Evolutionary conservation across 345 rosid species (phyloP).

Genomic region (Garcia nutans): DNA sequence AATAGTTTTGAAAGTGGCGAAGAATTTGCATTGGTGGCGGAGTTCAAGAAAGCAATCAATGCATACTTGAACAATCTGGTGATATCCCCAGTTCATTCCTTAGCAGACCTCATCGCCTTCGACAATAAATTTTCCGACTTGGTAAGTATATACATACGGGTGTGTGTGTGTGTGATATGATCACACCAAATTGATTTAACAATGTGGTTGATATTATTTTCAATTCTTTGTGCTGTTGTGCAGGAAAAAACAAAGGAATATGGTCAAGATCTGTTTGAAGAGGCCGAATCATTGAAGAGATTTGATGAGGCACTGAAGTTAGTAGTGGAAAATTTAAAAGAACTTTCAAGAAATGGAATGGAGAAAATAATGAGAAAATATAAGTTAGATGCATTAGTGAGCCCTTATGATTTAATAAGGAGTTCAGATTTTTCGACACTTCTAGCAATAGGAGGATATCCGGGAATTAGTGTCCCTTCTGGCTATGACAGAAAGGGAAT

Average conservation of each 20-base stretch:
- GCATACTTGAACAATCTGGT: constrained; percentile 43
- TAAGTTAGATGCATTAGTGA: constrained; percentile 55
- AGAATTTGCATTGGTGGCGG: constrained; percentile 36
- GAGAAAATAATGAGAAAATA: constrained; percentile 50
- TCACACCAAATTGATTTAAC: no score
- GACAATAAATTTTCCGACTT: constrained; percentile 41
- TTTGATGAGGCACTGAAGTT: constrained; percentile 23
- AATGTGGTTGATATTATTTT: background rate
- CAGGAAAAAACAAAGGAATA: constrained; percentile 56
- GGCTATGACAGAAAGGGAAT: constrained; percentile 45
- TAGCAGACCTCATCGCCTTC: constrained; percentile 56
- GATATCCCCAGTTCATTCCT: constrained; percentile 54
- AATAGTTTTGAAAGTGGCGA: constrained; percentile 35
- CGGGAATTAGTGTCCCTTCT: constrained; percentile 66
- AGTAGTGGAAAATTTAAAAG: constrained; percentile 30
- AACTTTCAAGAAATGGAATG: constrained; percentile 42
- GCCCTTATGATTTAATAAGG: background rate
- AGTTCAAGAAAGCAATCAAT: constrained; percentile 54
- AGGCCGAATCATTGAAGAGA: constrained; percentile 40
- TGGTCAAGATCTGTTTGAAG: constrained; percentile 44
- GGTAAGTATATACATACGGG: constrained; percentile 23
- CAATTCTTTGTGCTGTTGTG: background rate
- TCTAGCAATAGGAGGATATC: constrained; percentile 65
- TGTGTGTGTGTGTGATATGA: no score
- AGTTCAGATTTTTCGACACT: constrained; percentile 12